Evolutionary conservation across 202 grass and related monocot species (phyloP).

Genomic region (Digitaria exilis): DNA sequence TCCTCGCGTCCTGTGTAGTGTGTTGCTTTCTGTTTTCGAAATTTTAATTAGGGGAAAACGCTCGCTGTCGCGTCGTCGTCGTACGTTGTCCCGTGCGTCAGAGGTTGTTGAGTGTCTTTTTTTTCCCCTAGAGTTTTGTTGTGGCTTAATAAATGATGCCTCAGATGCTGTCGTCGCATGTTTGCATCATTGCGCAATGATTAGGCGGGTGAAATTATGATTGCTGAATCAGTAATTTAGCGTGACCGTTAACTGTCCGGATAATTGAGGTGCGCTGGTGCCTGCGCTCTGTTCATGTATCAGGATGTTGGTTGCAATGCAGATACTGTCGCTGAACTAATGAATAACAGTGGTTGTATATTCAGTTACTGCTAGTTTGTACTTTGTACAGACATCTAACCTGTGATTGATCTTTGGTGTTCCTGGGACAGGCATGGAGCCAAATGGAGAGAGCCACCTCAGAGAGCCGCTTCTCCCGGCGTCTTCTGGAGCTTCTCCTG

Average conservation of each 20-base stretch:
- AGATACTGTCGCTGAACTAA: neutral
- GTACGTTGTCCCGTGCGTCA: neutral
- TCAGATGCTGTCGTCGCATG: neutral
- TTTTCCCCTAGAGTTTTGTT: neutral
- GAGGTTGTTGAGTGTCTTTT: neutral
- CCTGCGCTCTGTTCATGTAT: neutral
- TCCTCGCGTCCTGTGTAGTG: neutral
- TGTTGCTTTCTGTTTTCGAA: neutral
- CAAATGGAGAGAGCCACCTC: conserved; percentile 49
- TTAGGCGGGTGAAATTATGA: neutral
- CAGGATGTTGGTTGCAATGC: neutral
- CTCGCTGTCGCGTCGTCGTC: conserved; percentile 23
- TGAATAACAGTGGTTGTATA: neutral
- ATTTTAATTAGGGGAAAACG: neutral
- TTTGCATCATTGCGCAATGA: neutral
- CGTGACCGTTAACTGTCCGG: neutral
- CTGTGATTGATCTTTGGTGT: neutral
- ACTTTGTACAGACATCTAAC: neutral
- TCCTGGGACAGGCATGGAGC: conserved; percentile 45
- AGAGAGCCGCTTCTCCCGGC: conserved; percentile 60
- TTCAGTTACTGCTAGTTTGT: neutral
- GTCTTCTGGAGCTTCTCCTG: conserved; percentile 25
- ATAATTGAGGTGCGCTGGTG: neutral
- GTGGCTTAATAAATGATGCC: neutral
- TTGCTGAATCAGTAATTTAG: neutral